phyloP scores from a whole-genome alignment of 768 basidiomycete species.

The Termitomyces sp. region DNA sequence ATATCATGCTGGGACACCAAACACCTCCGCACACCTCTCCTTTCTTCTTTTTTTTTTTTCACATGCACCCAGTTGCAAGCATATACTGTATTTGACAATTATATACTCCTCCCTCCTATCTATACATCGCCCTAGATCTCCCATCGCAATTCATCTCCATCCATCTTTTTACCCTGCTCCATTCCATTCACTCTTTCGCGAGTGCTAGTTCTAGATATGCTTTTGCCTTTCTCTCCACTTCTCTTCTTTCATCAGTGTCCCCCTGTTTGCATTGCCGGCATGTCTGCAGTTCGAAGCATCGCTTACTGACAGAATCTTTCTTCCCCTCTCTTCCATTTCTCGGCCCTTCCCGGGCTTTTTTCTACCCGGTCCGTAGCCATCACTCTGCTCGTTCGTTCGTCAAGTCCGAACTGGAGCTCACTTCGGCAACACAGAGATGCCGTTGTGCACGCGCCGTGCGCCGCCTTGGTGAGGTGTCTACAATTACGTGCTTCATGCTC shows the following conservation, averaged over 20 bases:
- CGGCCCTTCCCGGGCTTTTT: conserved; percentile 6
- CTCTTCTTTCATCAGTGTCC: background rate
- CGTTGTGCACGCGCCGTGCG: background rate
- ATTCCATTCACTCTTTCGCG: background rate
- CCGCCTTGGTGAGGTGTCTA: background rate
- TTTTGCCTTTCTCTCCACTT: conserved; percentile 1
- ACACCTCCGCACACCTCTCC: background rate
- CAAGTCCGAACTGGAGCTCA: background rate
- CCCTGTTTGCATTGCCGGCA: background rate
- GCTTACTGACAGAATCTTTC: conserved; percentile 9
- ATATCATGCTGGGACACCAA: background rate
- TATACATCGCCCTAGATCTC: background rate
- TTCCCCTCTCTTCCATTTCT: conserved; percentile 13
- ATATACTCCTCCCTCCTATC: background rate
- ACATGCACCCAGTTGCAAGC: background rate
- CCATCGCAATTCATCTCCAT: conserved; percentile 1
- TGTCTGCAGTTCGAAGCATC: background rate
- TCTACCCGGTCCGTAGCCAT: conserved; percentile 26
- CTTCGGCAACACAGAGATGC: background rate
- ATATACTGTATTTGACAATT: background rate
- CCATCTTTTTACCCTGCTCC: background rate
- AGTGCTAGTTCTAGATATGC: background rate
- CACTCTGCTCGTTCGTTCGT: conserved; percentile 8
- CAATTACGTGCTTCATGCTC: background rate
- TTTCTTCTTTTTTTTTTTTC: background rate